A percentile compares a stretch with the other conserved stretches of the same genome.
phyloP scores from a whole-genome alignment of 129 eudicot genomes.

The Ambrosia artemisiifolia region DNA sequence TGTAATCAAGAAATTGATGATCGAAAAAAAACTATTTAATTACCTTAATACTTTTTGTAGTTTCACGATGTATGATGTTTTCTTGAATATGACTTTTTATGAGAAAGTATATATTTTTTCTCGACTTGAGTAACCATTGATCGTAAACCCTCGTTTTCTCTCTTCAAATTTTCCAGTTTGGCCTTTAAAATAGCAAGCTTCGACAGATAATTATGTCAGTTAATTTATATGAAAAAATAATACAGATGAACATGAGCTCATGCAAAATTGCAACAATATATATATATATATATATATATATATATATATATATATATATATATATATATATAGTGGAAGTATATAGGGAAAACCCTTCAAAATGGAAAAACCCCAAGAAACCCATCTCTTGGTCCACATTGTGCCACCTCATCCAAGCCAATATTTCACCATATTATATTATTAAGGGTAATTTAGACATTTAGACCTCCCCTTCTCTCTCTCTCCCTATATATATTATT shows the following conservation, averaged over 20 bases:
- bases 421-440: too few relatives aligned
- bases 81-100: slow-evolving; percentile 46
- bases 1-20: background rate
- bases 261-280: too few relatives aligned
- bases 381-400: too few relatives aligned
- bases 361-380: too few relatives aligned
- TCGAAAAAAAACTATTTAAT: background rate
- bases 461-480: too few relatives aligned
- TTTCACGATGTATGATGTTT: slow-evolving; percentile 6
- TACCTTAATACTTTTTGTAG: slow-evolving; percentile 17
- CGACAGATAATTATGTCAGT: background rate
- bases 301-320: too few relatives aligned
- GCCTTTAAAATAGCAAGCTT: slow-evolving; percentile 37
- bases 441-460: too few relatives aligned
- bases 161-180: slow-evolving; percentile 43
- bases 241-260: background rate
- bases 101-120: slow-evolving; percentile 33
- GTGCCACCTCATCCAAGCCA: too few relatives aligned
- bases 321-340: too few relatives aligned
- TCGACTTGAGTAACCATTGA: slow-evolving; percentile 46
- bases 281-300: too few relatives aligned
- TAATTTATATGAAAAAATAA: background rate
- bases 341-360: too few relatives aligned
- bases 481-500: too few relatives aligned
- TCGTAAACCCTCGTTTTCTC: slow-evolving; percentile 50